These are phyloP conservation scores for Fusarium clavum DNA, from an alignment of 2,329 filamentous ascomycete species.

Conservation along the genomic window DNA sequence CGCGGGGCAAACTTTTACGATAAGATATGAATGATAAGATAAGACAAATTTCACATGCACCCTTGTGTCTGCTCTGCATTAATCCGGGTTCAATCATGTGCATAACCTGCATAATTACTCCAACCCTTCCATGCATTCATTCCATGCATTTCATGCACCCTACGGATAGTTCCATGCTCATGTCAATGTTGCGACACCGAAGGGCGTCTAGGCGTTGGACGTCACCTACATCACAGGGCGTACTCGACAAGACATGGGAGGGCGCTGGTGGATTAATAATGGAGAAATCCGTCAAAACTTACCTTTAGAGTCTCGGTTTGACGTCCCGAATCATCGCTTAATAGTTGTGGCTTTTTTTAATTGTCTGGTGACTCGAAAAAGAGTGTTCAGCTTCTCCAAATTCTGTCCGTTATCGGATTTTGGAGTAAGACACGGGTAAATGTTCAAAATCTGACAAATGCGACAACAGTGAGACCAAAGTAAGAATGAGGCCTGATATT, in stretches of 20 bases:
- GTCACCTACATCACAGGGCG: constrained; percentile 26
- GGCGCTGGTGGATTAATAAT: constrained; percentile 38
- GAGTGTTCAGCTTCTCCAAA: not conserved
- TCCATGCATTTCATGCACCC: not conserved
- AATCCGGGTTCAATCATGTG: not conserved
- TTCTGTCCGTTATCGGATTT: constrained; percentile 20
- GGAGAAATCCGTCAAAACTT: constrained; percentile 13
- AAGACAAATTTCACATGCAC: constrained; percentile 6
- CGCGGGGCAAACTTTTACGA: constrained; percentile 42
- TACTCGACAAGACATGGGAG: constrained; percentile 31
- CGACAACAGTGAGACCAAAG: not conserved
- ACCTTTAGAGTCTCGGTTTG: constrained; percentile 5
- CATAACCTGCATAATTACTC: not conserved
- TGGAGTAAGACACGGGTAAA: constrained; percentile 2
- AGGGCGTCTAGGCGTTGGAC: constrained; percentile 29
- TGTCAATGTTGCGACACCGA: constrained; percentile 14
- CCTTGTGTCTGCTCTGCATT: not conserved
- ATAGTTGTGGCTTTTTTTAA: constrained; percentile 31
- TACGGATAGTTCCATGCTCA: not conserved
- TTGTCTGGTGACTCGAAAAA: constrained; percentile 26
- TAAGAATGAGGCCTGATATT: not conserved
- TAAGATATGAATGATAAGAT: constrained; percentile 35
- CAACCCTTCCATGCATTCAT: not conserved
- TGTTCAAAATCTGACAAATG: constrained; percentile 12
- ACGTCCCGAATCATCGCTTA: constrained; percentile 10